Evolutionary conservation across 345 rosid species (phyloP), one percentile per base, ranked within the genome.

Genomic region (Schrenkiella parvula): DNA sequence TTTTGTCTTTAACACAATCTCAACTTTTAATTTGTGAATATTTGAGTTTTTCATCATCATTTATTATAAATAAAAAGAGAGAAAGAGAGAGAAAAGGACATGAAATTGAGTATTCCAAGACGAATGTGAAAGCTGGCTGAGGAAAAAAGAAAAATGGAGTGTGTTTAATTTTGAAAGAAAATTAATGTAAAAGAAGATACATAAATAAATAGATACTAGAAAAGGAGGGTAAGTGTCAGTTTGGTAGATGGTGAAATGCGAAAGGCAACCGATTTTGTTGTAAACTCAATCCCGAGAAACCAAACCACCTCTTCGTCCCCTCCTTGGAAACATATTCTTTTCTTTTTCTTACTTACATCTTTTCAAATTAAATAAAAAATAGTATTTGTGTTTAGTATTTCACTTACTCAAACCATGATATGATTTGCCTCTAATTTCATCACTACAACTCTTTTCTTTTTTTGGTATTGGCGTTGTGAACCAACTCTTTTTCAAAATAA

Each of bases 161-260:
- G 74, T 21, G 47, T 50, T 50, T 76, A 76, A 64, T 19, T 69
- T 63, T 69, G 71, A 63, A 69, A 47, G 59, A 70, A 28, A 76
- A 12, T 76, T 69, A 69, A 76, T 76, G 71, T 76, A 76, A 69
- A 21, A 46, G 12, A 13, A 47, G 21, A 70, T n/a, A 76, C 75
- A 76, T 76, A 76, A 63, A 69, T 62, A 69, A 70, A 76, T 19
- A 32, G 66, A 63, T 70, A 69, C 75, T 63, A 76, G 29, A 76
- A 76, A 18, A 34, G 71, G 75, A 34, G 71, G 75, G 53, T 38
- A 25, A 70, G 75, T 76, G 75, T 76, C 75, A 69, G 75, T 64
- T 55, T 69, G 80, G 75, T 76, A 70, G 80, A 76, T 64, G 80
- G 62, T 76, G 80, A 76, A 47, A 70, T 69, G 71, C 60, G 71